Percentiles rank a stretch among this genome's conserved stretches.
These are phyloP conservation scores for Berkeleyomyces rouxiae DNA, from an alignment of 2,329 filamentous ascomycete genomes.

Conservation along the genomic window DNA sequence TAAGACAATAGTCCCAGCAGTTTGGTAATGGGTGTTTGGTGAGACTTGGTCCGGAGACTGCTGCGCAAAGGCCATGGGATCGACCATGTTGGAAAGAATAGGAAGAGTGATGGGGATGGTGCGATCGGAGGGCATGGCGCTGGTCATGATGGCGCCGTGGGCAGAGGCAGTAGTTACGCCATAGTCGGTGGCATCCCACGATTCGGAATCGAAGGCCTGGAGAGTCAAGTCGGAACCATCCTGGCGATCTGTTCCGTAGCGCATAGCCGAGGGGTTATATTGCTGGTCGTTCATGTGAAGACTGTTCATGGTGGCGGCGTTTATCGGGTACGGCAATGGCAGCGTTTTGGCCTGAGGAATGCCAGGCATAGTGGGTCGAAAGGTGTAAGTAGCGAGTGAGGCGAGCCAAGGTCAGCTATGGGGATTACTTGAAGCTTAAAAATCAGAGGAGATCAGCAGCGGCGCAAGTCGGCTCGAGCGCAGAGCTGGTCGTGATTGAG, in stretches of 20 bases:
- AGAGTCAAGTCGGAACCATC: constrained; percentile 3
- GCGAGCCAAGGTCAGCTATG: background rate
- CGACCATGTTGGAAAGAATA: constrained; percentile 1
- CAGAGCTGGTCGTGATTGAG: background rate
- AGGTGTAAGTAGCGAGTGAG: background rate
- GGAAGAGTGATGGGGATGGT: constrained; percentile 4
- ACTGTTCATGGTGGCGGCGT: background rate
- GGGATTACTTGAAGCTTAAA: background rate
- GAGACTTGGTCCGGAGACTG: background rate
- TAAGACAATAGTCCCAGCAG: background rate
- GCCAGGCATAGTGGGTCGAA: constrained; percentile 3
- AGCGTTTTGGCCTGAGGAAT: constrained; percentile 5
- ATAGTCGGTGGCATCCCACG: background rate
- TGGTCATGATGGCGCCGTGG: background rate
- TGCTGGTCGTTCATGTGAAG: background rate
- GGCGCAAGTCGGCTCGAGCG: constrained; percentile 2
- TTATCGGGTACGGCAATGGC: constrained; percentile 2
- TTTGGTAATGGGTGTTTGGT: constrained; percentile 2
- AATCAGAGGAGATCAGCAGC: background rate
- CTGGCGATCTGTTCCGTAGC: background rate
- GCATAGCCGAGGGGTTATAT: background rate
- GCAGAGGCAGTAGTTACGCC: background rate
- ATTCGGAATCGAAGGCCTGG: background rate
- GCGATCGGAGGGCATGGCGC: background rate
- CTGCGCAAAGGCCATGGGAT: background rate